A percentile compares a stretch with the other conserved stretches of the same genome.
Evolutionary conservation across 306 rosid species (phyloP).

Genomic region (Medicago lupulina): DNA sequence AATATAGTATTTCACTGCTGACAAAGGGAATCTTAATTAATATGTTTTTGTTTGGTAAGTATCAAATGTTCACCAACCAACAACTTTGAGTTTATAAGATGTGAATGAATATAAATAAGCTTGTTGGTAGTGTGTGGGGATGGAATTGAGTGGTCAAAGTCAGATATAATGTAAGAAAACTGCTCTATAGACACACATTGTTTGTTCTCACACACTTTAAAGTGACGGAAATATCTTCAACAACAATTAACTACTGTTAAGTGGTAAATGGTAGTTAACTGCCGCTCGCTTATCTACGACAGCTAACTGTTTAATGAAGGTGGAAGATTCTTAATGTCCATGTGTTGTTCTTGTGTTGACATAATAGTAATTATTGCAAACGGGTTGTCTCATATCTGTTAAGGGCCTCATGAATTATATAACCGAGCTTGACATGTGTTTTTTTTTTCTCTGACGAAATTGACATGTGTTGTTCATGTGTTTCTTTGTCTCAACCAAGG

Average conservation of each 20-base stretch:
- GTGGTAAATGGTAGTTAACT: no score
- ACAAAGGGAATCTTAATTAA: neutral
- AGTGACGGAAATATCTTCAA: no score
- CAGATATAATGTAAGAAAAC: neutral
- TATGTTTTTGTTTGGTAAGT: neutral
- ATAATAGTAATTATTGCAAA: slow-evolving; percentile 38
- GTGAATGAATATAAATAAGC: neutral
- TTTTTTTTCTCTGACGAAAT: no score
- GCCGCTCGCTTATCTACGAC: no score
- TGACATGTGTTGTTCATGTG: slow-evolving; percentile 1
- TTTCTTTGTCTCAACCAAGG: slow-evolving; percentile 11
- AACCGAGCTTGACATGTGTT: neutral
- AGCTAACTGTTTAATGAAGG: no score
- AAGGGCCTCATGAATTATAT: slow-evolving; percentile 3
- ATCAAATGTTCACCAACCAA: neutral
- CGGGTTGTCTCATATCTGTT: slow-evolving; percentile 18
- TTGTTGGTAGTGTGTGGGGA: neutral
- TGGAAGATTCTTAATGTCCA: neutral
- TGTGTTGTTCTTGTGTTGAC: no score
- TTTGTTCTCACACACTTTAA: no score
- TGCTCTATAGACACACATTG: no score
- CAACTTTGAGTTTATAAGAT: neutral
- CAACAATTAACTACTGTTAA: no score
- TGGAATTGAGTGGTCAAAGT: neutral
- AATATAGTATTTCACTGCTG: neutral